phyloP scores from a whole-genome alignment of 2,329 filamentous ascomycete genomes.

The Aspergillus sp. region DNA sequence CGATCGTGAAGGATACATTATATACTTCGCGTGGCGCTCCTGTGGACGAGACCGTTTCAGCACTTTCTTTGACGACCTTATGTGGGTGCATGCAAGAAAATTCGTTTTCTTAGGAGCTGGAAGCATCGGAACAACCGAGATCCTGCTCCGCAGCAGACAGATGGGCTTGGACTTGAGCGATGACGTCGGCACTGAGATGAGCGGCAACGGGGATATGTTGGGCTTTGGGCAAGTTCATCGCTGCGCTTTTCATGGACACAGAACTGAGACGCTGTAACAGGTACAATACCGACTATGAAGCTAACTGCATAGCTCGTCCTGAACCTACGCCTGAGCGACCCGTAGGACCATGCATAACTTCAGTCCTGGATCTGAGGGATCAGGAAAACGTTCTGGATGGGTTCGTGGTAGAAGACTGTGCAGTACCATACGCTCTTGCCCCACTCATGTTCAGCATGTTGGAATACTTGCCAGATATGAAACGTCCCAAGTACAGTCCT shows the following conservation, averaged over 20 bases:
- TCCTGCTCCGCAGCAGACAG: slow-evolving; percentile 13
- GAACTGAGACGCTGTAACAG: not conserved
- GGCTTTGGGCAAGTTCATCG: slow-evolving; percentile 5
- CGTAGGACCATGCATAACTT: slow-evolving; percentile 8
- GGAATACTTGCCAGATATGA: not conserved
- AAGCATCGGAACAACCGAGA: slow-evolving; percentile 16
- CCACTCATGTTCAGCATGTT: slow-evolving; percentile 54
- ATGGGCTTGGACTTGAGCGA: slow-evolving; percentile 7
- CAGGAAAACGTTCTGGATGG: slow-evolving; percentile 3
- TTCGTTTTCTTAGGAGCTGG: slow-evolving; percentile 58
- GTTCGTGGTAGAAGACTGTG: slow-evolving; percentile 6
- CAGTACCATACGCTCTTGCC: slow-evolving; percentile 4
- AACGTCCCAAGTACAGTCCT: not conserved
- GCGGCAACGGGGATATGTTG: slow-evolving; percentile 13
- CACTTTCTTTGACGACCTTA: not conserved
- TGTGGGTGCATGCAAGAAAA: slow-evolving; percentile 43
- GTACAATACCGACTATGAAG: slow-evolving; percentile 1
- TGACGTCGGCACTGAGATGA: slow-evolving; percentile 10
- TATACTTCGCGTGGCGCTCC: slow-evolving; percentile 44
- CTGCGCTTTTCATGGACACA: not conserved
- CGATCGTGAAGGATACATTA: slow-evolving; percentile 57
- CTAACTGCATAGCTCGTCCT: slow-evolving; percentile 28
- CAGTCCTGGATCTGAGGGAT: slow-evolving; percentile 2
- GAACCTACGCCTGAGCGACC: not conserved
- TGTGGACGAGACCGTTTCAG: slow-evolving; percentile 2